These are phyloP conservation scores for Chaetomium olivaceum DNA, from an alignment of 2,329 filamentous ascomycete genomes.

Conservation along the genomic window DNA sequence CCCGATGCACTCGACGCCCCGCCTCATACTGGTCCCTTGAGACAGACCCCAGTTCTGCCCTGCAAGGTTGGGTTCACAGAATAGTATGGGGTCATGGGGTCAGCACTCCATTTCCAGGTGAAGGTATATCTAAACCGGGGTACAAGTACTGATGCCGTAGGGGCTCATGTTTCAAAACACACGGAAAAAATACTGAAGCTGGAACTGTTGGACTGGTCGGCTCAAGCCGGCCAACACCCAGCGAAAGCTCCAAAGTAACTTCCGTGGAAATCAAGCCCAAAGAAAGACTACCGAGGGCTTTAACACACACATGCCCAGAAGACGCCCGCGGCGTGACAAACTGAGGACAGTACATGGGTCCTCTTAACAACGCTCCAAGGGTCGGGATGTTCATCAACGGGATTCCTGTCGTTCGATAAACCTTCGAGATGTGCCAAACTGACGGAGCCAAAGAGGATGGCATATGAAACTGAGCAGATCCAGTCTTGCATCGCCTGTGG, in stretches of 20 bases:
- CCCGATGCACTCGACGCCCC: slow-evolving; percentile 18
- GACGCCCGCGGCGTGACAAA: background rate
- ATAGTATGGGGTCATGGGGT: slow-evolving; percentile 11
- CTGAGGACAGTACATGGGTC: background rate
- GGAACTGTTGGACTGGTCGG: too few species aligned
- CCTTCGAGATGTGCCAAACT: background rate
- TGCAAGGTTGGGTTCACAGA: slow-evolving; percentile 17
- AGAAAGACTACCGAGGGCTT: background rate
- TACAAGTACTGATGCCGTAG: background rate
- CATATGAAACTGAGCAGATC: background rate
- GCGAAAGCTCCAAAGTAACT: background rate
- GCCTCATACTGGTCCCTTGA: slow-evolving; percentile 12
- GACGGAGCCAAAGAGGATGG: background rate
- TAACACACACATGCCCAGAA: background rate
- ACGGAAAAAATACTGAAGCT: background rate
- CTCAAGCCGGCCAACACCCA: too few species aligned
- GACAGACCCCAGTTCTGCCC: slow-evolving; percentile 13
- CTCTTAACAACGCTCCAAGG: background rate
- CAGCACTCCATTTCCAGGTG: slow-evolving; percentile 10
- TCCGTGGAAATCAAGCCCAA: background rate
- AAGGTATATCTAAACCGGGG: slow-evolving; percentile 18
- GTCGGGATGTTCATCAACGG: background rate
- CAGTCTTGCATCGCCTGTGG: background rate
- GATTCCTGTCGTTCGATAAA: background rate
- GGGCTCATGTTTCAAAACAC: too few species aligned